Base-by-base conservation (phyloP, 2,329 filamentous ascomycete species). In the Microdochium bolleyi region DNA sequence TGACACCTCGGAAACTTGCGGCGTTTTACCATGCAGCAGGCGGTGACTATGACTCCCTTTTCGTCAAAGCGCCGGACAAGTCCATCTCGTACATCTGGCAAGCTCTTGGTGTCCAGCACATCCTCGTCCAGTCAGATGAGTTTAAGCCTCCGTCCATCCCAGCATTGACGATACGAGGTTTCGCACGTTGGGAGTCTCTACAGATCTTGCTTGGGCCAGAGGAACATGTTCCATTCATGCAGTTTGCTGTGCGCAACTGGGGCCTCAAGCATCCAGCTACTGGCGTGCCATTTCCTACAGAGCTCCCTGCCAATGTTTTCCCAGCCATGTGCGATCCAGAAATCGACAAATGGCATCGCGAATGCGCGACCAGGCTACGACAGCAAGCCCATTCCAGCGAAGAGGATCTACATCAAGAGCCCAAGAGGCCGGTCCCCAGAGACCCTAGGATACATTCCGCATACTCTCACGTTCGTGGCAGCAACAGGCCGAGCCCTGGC, bases 71-170 rank as follows among this genome's bases (percentile, higher is more conserved):
- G 32, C 84, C 87, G 21, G 73, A 85, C 55, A 74, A 83, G 37
- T 85, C 87, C 46, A 84, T 99, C 57, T 94, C 92, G 25, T 95
- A 90, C 71, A 94, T 96, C 58, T 97, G 95, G 77, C 88, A 90
- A 63, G 88, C 88, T 8, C 82, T 95, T 51, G 94, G 92, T 60
- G 96, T 92, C 67, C 88, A 91, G 61, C 92, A 97, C 70, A 85
- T 84, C 50, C 77, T 97, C 25, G 24, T n/a, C 16, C 88, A 95
- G 60, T 89, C 89, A 1, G 79, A 85, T 61, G 82, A 89, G 57
- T 96, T 88, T 66, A 80, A 79, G 3, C 75, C 84, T 1, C 94
- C 92, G 0, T 84, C 80, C 0, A 80, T 96, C 44, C 94, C 94
- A 0, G 89, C 91, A 14, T 73, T 99, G 53, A 95, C 92, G 34